Evolutionary conservation across 176 grass and related monocot species (phyloP), one percentile per base, ranked within the genome.

Genomic region (Carex kokanica): DNA sequence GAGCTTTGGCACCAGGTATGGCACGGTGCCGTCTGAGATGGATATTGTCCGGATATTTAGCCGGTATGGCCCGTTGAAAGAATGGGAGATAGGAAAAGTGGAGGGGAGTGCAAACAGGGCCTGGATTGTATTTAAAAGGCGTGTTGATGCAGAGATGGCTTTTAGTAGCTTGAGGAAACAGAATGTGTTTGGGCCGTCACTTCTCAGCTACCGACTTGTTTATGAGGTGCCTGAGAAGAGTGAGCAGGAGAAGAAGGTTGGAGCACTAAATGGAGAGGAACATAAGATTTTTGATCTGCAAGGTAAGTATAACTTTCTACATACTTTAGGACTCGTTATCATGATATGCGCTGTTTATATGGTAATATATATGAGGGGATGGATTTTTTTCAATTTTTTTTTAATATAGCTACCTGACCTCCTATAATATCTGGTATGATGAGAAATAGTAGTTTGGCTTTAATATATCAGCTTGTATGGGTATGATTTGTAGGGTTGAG

Each of bases 121-220:
- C 64, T 91, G 93, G 90, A 80, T 99, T 74, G 82, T 90, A 79
- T 99, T 99, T 79, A 99, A 95, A 84, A 91, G 90, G 52, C 89
- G 84, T 51, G 85, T 83, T 79, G 96, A 99, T 90, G 96, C 96
- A 83, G 96, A 99, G 84, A 99, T 84, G 62, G 93, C 93, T 87
- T 99, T 99, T 71, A 90, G 80, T 85, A 85, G 16, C 72, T 90
- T 88, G 81, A 88, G 92, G 81, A 99, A 91, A 79, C 91, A 86
- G 81, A 79, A 86, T 64, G 88, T 89, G 27, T 91, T 99, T 90
- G 96, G 96, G 78, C 91, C 92, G 62, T 89, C 84, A 2, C 96
- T 99, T 79, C 79, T 92, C 40, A 99, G 96, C 66, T 99, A 90
- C 79, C 89, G 90, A 57, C 93, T 99, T 83, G 85, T 88, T 75